Conservation (phyloP, 805 yeast species). For the Diddensiella caesifluorescens region DNA sequence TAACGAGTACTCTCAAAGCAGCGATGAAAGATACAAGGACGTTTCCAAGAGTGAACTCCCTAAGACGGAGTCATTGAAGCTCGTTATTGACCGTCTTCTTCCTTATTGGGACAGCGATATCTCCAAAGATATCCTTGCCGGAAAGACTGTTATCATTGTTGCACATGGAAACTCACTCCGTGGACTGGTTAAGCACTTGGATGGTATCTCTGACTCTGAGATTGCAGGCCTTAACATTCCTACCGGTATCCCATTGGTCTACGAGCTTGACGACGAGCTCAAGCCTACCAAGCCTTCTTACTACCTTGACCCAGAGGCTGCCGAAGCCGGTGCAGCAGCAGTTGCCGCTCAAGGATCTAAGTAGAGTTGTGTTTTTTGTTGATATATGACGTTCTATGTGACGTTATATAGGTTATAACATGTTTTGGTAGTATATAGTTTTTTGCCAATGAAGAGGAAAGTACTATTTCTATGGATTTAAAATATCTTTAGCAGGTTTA, state of each 20-base stretch:
- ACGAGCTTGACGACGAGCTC: conserved; percentile 82
- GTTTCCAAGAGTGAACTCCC: conserved; percentile 85
- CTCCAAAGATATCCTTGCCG: conserved; percentile 73
- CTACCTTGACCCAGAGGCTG: conserved; percentile 99
- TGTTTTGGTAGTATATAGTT: no score
- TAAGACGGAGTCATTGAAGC: conserved; percentile 87
- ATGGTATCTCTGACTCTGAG: conserved; percentile 83
- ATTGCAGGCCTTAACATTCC: conserved; percentile 95
- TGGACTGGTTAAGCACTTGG: conserved; percentile 93
- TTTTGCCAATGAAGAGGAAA: no score
- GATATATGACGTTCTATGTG: no score
- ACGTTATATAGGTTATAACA: no score
- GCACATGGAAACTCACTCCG: conserved; percentile 99
- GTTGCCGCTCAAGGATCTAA: conserved; percentile 86
- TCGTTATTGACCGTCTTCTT: conserved; percentile 91
- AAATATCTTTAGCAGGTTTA: conserved; percentile 20
- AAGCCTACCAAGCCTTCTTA: conserved; percentile 89
- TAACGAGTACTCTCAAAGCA: conserved; percentile 77
- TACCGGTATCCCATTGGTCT: conserved; percentile 97
- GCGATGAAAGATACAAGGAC: conserved; percentile 79
- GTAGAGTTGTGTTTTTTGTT: no score
- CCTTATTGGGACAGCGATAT: conserved; percentile 96
- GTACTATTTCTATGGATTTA: background rate
- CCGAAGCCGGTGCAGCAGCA: conserved; percentile 99
- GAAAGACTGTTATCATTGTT: conserved; percentile 87